phyloP scores from a whole-genome alignment of 257 asterid species.

The Gardenia jasminoides region DNA sequence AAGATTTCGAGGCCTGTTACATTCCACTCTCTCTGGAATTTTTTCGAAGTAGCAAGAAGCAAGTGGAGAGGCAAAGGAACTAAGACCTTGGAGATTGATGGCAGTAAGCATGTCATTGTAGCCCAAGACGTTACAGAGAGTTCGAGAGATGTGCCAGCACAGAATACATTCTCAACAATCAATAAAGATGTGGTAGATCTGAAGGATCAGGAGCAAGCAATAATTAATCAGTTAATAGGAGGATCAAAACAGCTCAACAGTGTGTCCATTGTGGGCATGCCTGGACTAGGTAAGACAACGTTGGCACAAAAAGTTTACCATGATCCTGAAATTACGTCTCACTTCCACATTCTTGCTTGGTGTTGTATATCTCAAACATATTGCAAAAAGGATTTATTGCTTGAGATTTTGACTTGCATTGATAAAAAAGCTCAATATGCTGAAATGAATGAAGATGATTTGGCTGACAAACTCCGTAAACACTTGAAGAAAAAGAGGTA shows the following conservation, averaged over 20 bases:
- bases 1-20: too few relatives aligned
- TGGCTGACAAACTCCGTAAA: background rate
- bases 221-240: background rate
- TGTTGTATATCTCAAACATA: slow-evolving; percentile 4
- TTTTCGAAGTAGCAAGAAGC: too few relatives aligned
- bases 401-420: background rate
- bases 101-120: too few relatives aligned
- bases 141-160: too few relatives aligned
- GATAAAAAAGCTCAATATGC: too few relatives aligned
- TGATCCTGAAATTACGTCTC: background rate
- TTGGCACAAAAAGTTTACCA: background rate
- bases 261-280: slow-evolving; percentile 3
- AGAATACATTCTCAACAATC: background rate
- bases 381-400: background rate
- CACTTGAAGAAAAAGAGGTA: background rate
- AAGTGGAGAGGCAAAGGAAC: too few relatives aligned
- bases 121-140: too few relatives aligned
- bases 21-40: too few relatives aligned
- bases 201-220: background rate
- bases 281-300: slow-evolving; percentile 12
- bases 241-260: background rate
- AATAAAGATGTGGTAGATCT: slow-evolving; percentile 6
- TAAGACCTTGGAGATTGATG: too few relatives aligned
- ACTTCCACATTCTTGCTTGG: background rate
- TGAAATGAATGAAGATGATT: background rate